Percentiles rank a stretch among this genome's conserved stretches.
Conservation (phyloP, 2,329 filamentous ascomycete species). For the Penicillium sp. region DNA sequence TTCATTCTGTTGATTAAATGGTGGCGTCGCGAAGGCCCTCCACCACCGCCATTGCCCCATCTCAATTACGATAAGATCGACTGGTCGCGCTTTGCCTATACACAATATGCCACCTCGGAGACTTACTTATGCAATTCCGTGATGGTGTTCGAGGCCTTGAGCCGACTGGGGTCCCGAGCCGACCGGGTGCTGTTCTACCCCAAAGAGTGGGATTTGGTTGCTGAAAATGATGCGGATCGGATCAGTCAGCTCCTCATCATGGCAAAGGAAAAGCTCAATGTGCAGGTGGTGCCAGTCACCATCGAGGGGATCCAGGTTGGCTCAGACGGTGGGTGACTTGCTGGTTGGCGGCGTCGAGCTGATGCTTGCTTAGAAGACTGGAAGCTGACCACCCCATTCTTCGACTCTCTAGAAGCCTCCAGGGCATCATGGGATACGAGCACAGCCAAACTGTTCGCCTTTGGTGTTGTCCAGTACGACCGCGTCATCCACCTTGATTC, state of each 20-base stretch:
- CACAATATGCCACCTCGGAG: slow-evolving; percentile 43
- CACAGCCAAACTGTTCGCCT: slow-evolving; percentile 66
- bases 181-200: slow-evolving; percentile 45
- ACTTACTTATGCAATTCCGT: slow-evolving; percentile 45
- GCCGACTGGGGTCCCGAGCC: slow-evolving; percentile 41
- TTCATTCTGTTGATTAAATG: slow-evolving; percentile 29
- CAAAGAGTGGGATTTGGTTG: slow-evolving; percentile 37
- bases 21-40: slow-evolving; percentile 20
- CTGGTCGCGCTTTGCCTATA: slow-evolving; percentile 46
- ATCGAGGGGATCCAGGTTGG: slow-evolving; percentile 34
- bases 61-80: slow-evolving; percentile 37
- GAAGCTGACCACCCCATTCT: too few relatives aligned
- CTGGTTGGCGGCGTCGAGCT: too few relatives aligned
- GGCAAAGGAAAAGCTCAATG: slow-evolving; percentile 51
- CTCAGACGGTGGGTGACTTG: slow-evolving; percentile 20
- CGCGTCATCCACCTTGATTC: slow-evolving; percentile 60
- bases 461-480: slow-evolving; percentile 63
- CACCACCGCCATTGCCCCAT: slow-evolving; percentile 22
- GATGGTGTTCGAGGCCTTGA: slow-evolving; percentile 43
- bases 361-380: too few relatives aligned
- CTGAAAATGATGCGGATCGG: slow-evolving; percentile 31
- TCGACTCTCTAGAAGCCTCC: slow-evolving; percentile 18
- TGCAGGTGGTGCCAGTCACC: slow-evolving; percentile 49
- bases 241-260: slow-evolving; percentile 48
- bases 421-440: slow-evolving; percentile 60